phyloP scores from a whole-genome alignment of 2,329 filamentous ascomycete genomes.

The Fusarium temperatum region DNA sequence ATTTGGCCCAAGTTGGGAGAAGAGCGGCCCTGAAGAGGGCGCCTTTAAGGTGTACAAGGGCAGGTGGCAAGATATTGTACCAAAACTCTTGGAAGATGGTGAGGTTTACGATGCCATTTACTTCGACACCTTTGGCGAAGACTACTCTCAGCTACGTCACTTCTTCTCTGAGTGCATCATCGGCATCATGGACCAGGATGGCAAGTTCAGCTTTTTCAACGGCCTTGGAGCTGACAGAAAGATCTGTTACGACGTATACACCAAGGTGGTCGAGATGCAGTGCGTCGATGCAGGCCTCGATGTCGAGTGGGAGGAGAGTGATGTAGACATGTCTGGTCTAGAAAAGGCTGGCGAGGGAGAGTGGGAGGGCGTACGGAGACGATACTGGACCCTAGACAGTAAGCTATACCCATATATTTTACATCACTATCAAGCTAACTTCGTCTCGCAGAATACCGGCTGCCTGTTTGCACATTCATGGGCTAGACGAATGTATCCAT shows the following conservation, averaged over 20 bases:
- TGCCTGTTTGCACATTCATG: constrained; percentile 80
- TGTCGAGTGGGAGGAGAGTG: constrained; percentile 82
- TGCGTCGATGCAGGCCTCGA: constrained; percentile 89
- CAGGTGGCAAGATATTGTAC: constrained; percentile 83
- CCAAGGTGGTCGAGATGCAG: constrained; percentile 90
- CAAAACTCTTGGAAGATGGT: constrained; percentile 71
- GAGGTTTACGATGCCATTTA: constrained; percentile 88
- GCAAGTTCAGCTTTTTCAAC: constrained; percentile 88
- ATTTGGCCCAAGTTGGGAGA: constrained; percentile 66
- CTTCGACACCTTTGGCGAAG: constrained; percentile 97
- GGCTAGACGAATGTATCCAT: constrained; percentile 54
- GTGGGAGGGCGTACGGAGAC: constrained; percentile 88
- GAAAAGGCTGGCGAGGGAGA: constrained; percentile 74
- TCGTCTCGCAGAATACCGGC: constrained; percentile 66
- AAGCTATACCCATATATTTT: constrained; percentile 45
- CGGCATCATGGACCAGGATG: constrained; percentile 74
- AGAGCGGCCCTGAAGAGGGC: constrained; percentile 65
- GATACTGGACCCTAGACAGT: constrained; percentile 89
- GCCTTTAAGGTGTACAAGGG: constrained; percentile 76
- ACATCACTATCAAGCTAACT: constrained; percentile 34
- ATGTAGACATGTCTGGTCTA: constrained; percentile 73
- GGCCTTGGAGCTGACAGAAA: constrained; percentile 91
- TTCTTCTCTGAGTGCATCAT: constrained; percentile 93
- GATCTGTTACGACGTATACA: constrained; percentile 97
- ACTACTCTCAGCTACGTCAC: constrained; percentile 82